phyloP scores from a whole-genome alignment of 164 flowering plant genomes.

The Umbilicus rupestris region DNA sequence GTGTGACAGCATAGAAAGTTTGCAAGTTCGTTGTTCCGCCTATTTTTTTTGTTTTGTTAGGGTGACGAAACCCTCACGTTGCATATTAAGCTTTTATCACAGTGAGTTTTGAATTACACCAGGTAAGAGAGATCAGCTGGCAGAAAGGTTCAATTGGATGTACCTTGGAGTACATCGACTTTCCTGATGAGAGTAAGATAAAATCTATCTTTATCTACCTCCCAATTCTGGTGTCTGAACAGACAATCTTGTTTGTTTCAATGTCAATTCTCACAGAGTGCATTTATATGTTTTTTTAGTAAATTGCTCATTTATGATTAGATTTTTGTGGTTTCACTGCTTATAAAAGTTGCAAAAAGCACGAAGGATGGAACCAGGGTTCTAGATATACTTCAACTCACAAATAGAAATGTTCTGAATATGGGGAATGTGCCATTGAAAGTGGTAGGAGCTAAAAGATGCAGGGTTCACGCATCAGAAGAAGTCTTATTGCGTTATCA shows the following conservation, averaged over 20 bases:
- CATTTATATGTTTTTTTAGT: too few species aligned
- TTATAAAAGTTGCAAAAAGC: too few species aligned
- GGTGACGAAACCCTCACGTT: not conserved
- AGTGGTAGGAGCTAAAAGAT: not conserved
- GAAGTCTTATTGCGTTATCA: too few species aligned
- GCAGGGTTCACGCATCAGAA: not conserved
- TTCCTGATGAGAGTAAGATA: slow-evolving; percentile 1
- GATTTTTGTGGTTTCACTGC: too few species aligned
- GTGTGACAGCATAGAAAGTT: too few species aligned
- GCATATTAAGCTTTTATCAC: not conserved
- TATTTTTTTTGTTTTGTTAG: not conserved
- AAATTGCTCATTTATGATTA: too few species aligned
- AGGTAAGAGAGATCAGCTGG: slow-evolving; percentile 4
- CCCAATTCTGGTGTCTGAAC: not conserved
- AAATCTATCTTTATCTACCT: not conserved
- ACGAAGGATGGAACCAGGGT: too few species aligned
- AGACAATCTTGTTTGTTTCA: not conserved
- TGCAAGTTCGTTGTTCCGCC: too few species aligned
- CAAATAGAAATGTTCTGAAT: too few species aligned
- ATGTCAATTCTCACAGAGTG: not conserved
- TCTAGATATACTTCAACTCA: too few species aligned
- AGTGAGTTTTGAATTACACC: not conserved
- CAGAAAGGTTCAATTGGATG: not conserved
- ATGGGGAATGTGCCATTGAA: not conserved
- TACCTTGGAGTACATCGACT: slow-evolving; percentile 6